phyloP scores from a whole-genome alignment of 176 grass and related monocot genomes.

The Ampelocalamus luodianensis region DNA sequence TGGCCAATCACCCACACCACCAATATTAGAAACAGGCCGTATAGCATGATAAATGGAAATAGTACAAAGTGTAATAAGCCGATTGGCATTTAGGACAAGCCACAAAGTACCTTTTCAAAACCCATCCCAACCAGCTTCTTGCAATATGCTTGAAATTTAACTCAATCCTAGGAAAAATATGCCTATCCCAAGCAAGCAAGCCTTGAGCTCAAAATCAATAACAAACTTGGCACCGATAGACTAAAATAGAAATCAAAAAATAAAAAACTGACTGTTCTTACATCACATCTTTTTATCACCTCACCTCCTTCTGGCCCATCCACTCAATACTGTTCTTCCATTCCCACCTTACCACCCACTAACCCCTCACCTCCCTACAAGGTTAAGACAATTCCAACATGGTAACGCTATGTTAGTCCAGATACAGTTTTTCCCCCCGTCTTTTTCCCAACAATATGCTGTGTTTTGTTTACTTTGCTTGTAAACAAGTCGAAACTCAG shows the following conservation, averaged over 20 bases:
- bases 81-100: background rate
- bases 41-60: slow-evolving; percentile 21
- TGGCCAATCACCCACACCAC: background rate
- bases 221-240: background rate
- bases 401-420: background rate
- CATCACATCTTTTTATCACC: background rate
- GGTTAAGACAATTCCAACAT: background rate
- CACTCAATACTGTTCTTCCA: background rate
- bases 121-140: slow-evolving; percentile 85
- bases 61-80: background rate
- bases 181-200: background rate
- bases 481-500: background rate
- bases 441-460: background rate
- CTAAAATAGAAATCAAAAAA: background rate
- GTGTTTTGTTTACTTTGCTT: background rate
- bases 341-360: background rate
- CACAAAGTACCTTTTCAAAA: slow-evolving; percentile 83
- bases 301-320: background rate
- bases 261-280: background rate
- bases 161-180: background rate
- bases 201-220: slow-evolving; percentile 1
- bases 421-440: background rate
- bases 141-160: slow-evolving; percentile 12
- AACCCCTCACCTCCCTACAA: background rate
- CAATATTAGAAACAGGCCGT: background rate